Conservation (phyloP, 805 yeast genomes). For the Candida namnaoensis region DNA sequence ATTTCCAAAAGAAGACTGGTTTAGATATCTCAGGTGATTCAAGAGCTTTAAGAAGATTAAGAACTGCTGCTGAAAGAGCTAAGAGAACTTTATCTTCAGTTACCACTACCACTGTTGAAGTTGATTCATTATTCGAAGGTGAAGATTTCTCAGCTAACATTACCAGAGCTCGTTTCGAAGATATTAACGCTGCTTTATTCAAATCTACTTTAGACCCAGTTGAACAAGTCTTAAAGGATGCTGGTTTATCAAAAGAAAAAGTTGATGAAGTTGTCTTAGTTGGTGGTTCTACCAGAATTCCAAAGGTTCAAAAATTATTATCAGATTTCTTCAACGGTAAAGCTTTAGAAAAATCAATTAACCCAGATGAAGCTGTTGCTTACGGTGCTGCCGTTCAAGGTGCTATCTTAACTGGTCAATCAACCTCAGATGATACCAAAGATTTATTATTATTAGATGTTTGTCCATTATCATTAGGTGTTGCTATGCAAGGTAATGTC, state of each 20-base stretch:
- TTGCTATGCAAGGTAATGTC: slow-evolving; percentile 99
- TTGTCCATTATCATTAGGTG: slow-evolving; percentile 97
- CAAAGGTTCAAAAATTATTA: slow-evolving; percentile 92
- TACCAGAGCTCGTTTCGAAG: slow-evolving; percentile 98
- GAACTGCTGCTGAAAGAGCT: slow-evolving; percentile 99
- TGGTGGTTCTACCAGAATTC: slow-evolving; percentile 99
- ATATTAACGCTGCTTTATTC: slow-evolving; percentile 86
- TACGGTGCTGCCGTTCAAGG: slow-evolving; percentile 99
- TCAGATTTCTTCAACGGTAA: slow-evolving; percentile 96
- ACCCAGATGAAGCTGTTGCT: slow-evolving; percentile 99
- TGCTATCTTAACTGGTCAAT: slow-evolving; percentile 93
- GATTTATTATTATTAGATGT: slow-evolving; percentile 94
- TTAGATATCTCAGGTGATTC: slow-evolving; percentile 83
- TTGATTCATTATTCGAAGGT: slow-evolving; percentile 92
- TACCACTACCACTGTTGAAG: slow-evolving; percentile 93
- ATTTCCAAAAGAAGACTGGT: slow-evolving; percentile 94
- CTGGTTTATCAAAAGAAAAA: slow-evolving; percentile 74
- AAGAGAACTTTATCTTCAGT: slow-evolving; percentile 97
- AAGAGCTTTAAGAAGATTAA: slow-evolving; percentile 95
- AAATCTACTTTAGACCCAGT: slow-evolving; percentile 92
- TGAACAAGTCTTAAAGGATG: slow-evolving; percentile 89
- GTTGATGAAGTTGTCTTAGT: slow-evolving; percentile 94
- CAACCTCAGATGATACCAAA: slow-evolving; percentile 86
- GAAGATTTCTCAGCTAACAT: slow-evolving; percentile 89
- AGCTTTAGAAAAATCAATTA: slow-evolving; percentile 92